phyloP scores from a whole-genome alignment of 495 filamentous ascomycete genomes.

The Penicillium coprophilum region DNA sequence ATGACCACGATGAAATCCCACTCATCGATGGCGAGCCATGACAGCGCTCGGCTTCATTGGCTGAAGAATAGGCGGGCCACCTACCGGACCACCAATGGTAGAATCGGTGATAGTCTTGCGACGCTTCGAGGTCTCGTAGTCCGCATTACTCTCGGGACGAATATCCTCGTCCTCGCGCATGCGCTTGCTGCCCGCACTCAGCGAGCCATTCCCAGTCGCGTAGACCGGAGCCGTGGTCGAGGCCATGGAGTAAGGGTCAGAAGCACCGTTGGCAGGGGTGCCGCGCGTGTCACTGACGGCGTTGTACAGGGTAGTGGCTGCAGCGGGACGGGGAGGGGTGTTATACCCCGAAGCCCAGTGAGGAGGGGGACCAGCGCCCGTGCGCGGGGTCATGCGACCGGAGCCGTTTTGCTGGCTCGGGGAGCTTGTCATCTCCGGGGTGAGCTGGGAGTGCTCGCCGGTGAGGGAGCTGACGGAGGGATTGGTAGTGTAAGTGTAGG shows the following conservation, averaged over 20 bases:
- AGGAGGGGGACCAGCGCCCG: conserved; percentile 58
- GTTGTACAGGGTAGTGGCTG: conserved; percentile 83
- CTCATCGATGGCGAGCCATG: conserved; percentile 42
- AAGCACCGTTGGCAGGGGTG: conserved; percentile 62
- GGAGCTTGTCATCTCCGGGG: conserved; percentile 82
- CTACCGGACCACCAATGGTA: conserved; percentile 46
- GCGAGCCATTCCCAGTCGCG: conserved; percentile 61
- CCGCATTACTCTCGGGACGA: conserved; percentile 65
- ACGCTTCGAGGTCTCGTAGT: conserved; percentile 69
- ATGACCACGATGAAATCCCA: neutral
- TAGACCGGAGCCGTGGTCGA: conserved; percentile 58
- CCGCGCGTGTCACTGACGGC: conserved; percentile 83
- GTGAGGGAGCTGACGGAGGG: conserved; percentile 62
- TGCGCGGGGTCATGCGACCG: conserved; percentile 84
- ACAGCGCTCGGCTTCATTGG: conserved; percentile 46
- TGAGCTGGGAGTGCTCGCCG: conserved; percentile 77
- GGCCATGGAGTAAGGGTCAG: conserved; percentile 66
- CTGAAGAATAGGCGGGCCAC: conserved; percentile 42
- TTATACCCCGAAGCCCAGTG: conserved; percentile 79
- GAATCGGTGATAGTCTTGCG: conserved; percentile 76
- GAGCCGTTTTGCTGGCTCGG: conserved; percentile 80
- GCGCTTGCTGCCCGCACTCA: conserved; percentile 67
- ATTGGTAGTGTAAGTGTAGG: conserved; percentile 73
- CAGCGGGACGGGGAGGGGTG: conserved; percentile 71
- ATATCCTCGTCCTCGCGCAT: conserved; percentile 74